phyloP scores from a whole-genome alignment of 106 monocot species.

The Cymbidium sinense region DNA sequence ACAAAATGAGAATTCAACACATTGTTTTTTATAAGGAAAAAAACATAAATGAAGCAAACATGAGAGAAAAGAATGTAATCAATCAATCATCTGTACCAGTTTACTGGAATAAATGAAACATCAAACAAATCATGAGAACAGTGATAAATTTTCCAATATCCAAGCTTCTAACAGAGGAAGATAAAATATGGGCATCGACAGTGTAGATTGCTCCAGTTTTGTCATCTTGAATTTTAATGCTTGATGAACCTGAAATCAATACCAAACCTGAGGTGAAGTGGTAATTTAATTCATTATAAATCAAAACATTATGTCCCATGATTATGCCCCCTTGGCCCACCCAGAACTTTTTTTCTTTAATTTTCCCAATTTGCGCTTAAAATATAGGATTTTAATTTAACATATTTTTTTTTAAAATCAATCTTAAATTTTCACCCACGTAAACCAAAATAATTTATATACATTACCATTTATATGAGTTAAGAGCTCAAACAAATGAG shows the following conservation, averaged over 20 bases:
- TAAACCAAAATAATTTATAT: too few relatives aligned
- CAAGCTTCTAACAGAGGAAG: slow-evolving; percentile 18
- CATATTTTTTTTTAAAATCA: too few relatives aligned
- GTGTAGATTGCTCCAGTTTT: slow-evolving; percentile 46
- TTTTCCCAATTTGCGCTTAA: too few relatives aligned
- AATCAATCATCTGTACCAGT: neutral
- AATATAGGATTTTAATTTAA: too few relatives aligned
- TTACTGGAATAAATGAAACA: slow-evolving; percentile 20
- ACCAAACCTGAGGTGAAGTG: slow-evolving; percentile 7
- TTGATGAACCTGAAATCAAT: slow-evolving; percentile 45
- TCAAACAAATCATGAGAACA: slow-evolving; percentile 17
- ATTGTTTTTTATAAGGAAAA: neutral
- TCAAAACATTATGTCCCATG: neutral
- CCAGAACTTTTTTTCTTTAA: too few relatives aligned
- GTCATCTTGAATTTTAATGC: slow-evolving; percentile 52
- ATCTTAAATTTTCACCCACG: too few relatives aligned
- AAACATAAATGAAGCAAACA: neutral
- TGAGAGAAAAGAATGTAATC: neutral
- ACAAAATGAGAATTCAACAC: neutral
- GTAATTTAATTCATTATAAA: neutral
- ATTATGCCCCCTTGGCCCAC: too few relatives aligned
- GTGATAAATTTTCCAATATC: slow-evolving; percentile 12
- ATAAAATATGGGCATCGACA: slow-evolving; percentile 45
- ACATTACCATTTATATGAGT: too few relatives aligned
- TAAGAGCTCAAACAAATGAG: too few relatives aligned